Percentiles rank a stretch among this genome's conserved stretches.
Evolutionary conservation across 2,329 filamentous ascomycete genomes (phyloP).

Genomic region (Aspergillus puulaauensis): DNA sequence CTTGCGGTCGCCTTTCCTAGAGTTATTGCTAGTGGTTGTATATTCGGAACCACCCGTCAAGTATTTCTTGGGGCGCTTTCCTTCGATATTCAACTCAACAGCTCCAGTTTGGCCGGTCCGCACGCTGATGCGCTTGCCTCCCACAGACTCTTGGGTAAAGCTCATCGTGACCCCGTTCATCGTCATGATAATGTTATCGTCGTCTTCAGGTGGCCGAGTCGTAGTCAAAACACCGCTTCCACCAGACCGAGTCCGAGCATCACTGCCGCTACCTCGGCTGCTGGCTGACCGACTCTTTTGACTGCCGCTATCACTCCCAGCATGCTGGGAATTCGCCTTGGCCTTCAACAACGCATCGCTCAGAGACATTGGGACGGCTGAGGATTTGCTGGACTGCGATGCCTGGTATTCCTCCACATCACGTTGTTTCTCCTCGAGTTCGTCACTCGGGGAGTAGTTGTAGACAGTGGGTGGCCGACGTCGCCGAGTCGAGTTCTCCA

Average conservation of each 20-base stretch:
- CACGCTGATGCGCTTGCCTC: constrained; percentile 40
- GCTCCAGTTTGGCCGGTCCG: constrained; percentile 38
- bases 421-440: constrained; percentile 39
- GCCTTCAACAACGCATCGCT: constrained; percentile 36
- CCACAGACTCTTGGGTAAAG: constrained; percentile 36
- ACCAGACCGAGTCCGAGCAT: constrained; percentile 33
- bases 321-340: constrained; percentile 28
- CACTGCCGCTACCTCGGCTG: constrained; percentile 41
- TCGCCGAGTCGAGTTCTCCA: constrained; percentile 33
- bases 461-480: constrained; percentile 31
- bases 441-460: constrained; percentile 26
- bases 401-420: constrained; percentile 43
- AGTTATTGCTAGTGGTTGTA: constrained; percentile 25
- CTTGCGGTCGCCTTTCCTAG: constrained; percentile 30
- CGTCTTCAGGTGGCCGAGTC: constrained; percentile 31
- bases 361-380: constrained; percentile 26
- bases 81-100: constrained; percentile 40
- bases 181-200: constrained; percentile 39
- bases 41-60: constrained; percentile 36
- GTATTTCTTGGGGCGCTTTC: constrained; percentile 38
- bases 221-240: constrained; percentile 31
- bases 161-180: constrained; percentile 43
- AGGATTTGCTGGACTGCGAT: constrained; percentile 26
- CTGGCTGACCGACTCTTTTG: constrained; percentile 43
- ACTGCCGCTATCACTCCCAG: constrained; percentile 41